These are phyloP conservation scores for Monilinia aucupariae DNA, from an alignment of 2,329 filamentous ascomycete species.

Conservation along the genomic window DNA sequence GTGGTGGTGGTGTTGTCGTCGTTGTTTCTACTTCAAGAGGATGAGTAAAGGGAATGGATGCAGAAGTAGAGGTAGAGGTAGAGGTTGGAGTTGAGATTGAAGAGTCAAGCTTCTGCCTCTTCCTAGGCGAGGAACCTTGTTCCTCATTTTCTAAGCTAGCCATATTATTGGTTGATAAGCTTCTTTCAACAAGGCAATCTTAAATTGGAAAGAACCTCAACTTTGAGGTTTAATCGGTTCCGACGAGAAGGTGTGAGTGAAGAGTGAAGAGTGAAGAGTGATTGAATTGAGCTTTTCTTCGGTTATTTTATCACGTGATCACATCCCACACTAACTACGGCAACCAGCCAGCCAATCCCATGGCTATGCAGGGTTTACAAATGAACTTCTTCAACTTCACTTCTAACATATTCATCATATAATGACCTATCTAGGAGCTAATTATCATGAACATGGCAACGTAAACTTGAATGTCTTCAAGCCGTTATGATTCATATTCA, in stretches of 20 bases:
- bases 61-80: no score
- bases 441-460: neutral
- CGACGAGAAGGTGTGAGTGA: slow-evolving; percentile 7
- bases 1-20: neutral
- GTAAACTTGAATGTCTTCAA: neutral
- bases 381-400: neutral
- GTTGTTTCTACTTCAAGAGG: neutral
- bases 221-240: neutral
- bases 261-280: no score
- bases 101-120: slow-evolving; percentile 23
- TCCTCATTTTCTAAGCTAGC: slow-evolving; percentile 19
- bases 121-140: slow-evolving; percentile 20
- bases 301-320: neutral
- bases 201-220: neutral
- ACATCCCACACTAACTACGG: neutral
- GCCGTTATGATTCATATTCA: neutral
- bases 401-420: no score
- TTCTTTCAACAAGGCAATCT: neutral
- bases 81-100: slow-evolving; percentile 12
- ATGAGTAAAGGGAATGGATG: neutral
- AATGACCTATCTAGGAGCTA: no score
- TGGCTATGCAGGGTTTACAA: neutral
- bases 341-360: neutral
- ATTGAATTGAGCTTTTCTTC: neutral
- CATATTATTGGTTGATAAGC: slow-evolving; percentile 18